A percentile compares a stretch with the other conserved stretches of the same genome.
Conservation (phyloP, 2,329 filamentous ascomycete genomes). For the Cephalotrichum gorgonifer region DNA sequence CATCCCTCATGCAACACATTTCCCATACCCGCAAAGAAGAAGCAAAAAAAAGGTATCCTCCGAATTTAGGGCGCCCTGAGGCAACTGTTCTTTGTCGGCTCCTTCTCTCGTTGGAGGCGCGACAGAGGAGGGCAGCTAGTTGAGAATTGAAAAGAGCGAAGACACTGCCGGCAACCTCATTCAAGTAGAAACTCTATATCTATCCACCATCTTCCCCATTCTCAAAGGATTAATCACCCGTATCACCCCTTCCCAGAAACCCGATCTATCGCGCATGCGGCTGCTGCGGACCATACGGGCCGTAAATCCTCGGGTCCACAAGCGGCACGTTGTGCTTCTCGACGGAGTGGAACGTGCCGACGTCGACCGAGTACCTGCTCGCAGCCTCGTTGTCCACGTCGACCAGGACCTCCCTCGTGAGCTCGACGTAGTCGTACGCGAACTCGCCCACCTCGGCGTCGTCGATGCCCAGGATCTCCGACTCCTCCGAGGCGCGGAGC, state of each 20-base stretch:
- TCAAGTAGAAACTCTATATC: constrained; percentile 4
- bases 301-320: constrained; percentile 32
- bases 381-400: constrained; percentile 33
- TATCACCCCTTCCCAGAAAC: not conserved
- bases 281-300: constrained; percentile 4
- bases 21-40: too few relatives aligned
- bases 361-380: constrained; percentile 32
- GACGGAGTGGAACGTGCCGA: constrained; percentile 27
- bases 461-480: constrained; percentile 76
- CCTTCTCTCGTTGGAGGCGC: not conserved
- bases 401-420: constrained; percentile 49
- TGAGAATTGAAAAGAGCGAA: constrained; percentile 1
- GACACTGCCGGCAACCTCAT: constrained; percentile 2
- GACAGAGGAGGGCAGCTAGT: not conserved
- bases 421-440: constrained; percentile 89
- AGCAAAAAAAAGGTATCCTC: too few relatives aligned
- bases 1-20: too few relatives aligned
- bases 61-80: too few relatives aligned
- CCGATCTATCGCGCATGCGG: not conserved
- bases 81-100: not conserved
- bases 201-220: not conserved
- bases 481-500: constrained; percentile 64
- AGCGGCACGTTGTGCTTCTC: constrained; percentile 40
- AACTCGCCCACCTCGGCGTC: constrained; percentile 89
- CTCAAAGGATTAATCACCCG: not conserved